phyloP scores from a whole-genome alignment of 1,139 yeast genomes.

The Kodamaea sp. region DNA sequence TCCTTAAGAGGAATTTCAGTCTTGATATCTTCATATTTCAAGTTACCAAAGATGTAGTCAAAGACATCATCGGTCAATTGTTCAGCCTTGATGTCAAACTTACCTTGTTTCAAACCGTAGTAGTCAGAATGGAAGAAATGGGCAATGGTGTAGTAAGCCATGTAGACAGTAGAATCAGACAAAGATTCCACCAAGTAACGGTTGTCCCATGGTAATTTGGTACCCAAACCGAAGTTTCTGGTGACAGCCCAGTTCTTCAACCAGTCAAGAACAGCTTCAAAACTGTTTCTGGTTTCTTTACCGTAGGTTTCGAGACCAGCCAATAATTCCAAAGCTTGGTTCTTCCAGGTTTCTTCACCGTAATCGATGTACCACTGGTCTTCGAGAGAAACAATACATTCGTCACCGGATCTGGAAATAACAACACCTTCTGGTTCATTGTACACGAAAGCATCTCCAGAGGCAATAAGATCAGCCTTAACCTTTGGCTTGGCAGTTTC shows the following conservation, averaged over 20 bases:
- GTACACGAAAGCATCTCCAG: conserved; percentile 84
- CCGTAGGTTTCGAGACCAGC: conserved; percentile 75
- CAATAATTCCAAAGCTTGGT: conserved; percentile 81
- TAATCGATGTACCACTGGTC: conserved; percentile 99
- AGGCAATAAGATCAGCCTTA: conserved; percentile 73
- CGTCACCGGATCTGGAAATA: conserved; percentile 94
- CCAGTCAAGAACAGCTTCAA: conserved; percentile 96
- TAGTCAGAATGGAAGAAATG: conserved; percentile 86
- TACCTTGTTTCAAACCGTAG: conserved; percentile 77
- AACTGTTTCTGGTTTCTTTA: conserved; percentile 86
- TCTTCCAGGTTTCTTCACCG: conserved; percentile 93
- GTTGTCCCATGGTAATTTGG: conserved; percentile 96
- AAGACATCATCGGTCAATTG: conserved; percentile 93
- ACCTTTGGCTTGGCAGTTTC: conserved; percentile 89
- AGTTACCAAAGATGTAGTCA: conserved; percentile 85
- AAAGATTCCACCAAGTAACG: conserved; percentile 91
- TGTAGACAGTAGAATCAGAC: conserved; percentile 94
- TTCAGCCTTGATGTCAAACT: conserved; percentile 72
- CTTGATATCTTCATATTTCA: conserved; percentile 61
- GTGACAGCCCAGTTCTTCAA: conserved; percentile 98
- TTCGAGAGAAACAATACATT: conserved; percentile 93
- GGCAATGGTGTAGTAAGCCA: conserved; percentile 90
- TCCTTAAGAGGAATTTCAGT: conserved; percentile 67
- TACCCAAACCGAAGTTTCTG: conserved; percentile 95
- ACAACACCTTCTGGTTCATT: conserved; percentile 92